Percentiles rank a stretch among this genome's conserved stretches.
Evolutionary conservation across 1,284 basidiomycete species (phyloP).

Genomic region (Garcileccinum viscosum): DNA sequence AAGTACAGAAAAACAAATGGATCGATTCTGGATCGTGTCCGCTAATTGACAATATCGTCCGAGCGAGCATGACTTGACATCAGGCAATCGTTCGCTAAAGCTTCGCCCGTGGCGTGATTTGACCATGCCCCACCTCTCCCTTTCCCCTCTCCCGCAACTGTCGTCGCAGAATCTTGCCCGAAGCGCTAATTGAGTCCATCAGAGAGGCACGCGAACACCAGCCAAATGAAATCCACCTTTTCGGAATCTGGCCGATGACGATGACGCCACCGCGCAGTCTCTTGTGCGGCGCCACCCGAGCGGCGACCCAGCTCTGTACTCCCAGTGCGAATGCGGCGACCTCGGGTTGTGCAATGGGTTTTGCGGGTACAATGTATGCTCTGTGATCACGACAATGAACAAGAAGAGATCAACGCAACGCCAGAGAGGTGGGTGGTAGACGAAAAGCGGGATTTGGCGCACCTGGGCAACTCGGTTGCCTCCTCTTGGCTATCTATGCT

Average conservation of each 20-base stretch:
- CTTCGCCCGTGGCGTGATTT: constrained; percentile 20
- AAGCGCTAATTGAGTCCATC: constrained; percentile 49
- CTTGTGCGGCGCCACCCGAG: constrained; percentile 70
- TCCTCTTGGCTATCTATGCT: constrained; percentile 66
- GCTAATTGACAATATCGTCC: background rate
- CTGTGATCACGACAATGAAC: constrained; percentile 38
- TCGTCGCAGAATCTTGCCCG: constrained; percentile 75
- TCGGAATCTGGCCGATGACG: constrained; percentile 64
- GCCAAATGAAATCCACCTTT: constrained; percentile 55
- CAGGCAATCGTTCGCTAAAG: constrained; percentile 5
- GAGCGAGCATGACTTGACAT: background rate
- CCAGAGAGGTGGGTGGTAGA: background rate
- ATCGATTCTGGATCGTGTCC: background rate
- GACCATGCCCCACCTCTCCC: constrained; percentile 46
- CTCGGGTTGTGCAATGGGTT: constrained; percentile 35
- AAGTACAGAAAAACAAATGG: background rate
- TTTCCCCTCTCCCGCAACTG: constrained; percentile 66
- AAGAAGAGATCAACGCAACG: background rate
- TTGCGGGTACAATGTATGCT: constrained; percentile 67
- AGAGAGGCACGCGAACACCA: background rate
- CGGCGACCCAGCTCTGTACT: constrained; percentile 67
- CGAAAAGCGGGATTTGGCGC: background rate
- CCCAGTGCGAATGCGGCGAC: constrained; percentile 50
- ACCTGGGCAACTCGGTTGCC: constrained; percentile 80
- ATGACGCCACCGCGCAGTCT: constrained; percentile 69